phyloP scores from a whole-genome alignment of 2,329 filamentous ascomycete species.

The Camillea tinctor region DNA sequence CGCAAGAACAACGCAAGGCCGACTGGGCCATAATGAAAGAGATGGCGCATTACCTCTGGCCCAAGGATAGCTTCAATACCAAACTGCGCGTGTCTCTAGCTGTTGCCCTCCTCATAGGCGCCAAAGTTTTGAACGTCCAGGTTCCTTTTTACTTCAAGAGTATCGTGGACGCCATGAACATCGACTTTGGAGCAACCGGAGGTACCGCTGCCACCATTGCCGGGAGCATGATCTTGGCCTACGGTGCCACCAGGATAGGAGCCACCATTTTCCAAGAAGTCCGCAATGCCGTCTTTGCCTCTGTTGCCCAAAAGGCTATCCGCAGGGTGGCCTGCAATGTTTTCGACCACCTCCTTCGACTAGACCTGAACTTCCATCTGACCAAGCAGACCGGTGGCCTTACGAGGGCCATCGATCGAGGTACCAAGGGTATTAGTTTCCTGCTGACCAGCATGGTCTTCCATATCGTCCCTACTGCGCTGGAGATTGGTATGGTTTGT shows the following conservation, averaged over 20 bases:
- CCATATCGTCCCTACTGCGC: constrained; percentile 86
- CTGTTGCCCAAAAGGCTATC: constrained; percentile 95
- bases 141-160: constrained; percentile 99
- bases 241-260: constrained; percentile 84
- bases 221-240: constrained; percentile 89
- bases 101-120: constrained; percentile 79
- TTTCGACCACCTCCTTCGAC: constrained; percentile 81
- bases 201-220: constrained; percentile 87
- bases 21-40: constrained; percentile 99
- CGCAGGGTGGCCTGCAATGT: constrained; percentile 87
- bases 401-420: constrained; percentile 90
- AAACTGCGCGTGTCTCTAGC: constrained; percentile 83
- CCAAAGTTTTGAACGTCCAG: constrained; percentile 95
- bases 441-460: constrained; percentile 97
- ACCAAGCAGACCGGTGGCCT: constrained; percentile 92
- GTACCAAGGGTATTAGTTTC: constrained; percentile 98
- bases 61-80: constrained; percentile 79
- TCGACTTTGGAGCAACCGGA: constrained; percentile 83
- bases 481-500: constrained; percentile 95
- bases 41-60: constrained; percentile 96
- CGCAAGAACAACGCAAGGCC: constrained; percentile 88
- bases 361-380: constrained; percentile 93
- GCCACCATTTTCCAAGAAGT: constrained; percentile 90
- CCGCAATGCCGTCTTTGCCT: constrained; percentile 94
- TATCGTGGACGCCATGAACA: constrained; percentile 97